Evolutionary conservation across 306 rosid species (phyloP).

Genomic region (Fagus sylvatica): DNA sequence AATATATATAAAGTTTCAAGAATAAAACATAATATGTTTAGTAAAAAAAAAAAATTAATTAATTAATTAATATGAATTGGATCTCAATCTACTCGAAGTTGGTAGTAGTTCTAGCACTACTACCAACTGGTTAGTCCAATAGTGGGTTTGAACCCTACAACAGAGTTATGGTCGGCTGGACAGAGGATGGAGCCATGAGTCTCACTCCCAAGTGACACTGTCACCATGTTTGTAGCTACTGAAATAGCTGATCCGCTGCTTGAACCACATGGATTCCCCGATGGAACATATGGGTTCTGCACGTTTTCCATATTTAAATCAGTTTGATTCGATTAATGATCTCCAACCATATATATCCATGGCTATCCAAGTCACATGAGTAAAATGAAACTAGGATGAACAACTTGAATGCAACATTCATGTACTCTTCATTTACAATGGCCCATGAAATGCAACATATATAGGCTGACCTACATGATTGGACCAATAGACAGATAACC

Average conservation of each 20-base stretch:
- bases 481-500: too few relatives aligned
- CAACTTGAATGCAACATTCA: too few relatives aligned
- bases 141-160: conserved; percentile 71
- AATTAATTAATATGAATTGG: too few relatives aligned
- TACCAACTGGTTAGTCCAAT: conserved; percentile 71
- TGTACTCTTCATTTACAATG: too few relatives aligned
- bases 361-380: background rate
- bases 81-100: too few relatives aligned
- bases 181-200: conserved; percentile 62
- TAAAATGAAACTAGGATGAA: background rate
- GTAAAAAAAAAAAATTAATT: too few relatives aligned
- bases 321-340: background rate
- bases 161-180: conserved; percentile 65
- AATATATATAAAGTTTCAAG: too few relatives aligned
- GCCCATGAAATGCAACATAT: too few relatives aligned
- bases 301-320: background rate
- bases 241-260: conserved; percentile 69
- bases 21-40: too few relatives aligned
- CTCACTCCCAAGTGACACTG: conserved; percentile 65
- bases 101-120: too few relatives aligned
- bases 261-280: conserved; percentile 57
- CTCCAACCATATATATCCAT: too few relatives aligned
- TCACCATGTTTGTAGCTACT: conserved; percentile 64
- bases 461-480: too few relatives aligned
- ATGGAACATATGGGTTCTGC: conserved; percentile 62